Evolutionary conservation across 164 flowering plant species (phyloP), one percentile per base, ranked within the genome.

Genomic region (Piper betle): DNA sequence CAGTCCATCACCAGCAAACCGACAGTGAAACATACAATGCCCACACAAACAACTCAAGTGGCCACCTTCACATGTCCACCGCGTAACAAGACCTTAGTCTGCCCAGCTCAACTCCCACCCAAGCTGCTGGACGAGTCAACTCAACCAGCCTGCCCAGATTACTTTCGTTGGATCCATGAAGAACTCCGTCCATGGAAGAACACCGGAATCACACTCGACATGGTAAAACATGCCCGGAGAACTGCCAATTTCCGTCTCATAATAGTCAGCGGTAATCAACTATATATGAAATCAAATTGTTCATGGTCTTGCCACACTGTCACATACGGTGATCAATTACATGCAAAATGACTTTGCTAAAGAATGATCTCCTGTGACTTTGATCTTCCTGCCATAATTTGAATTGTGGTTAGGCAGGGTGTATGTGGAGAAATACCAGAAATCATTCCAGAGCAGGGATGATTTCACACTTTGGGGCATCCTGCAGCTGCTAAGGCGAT

Each of bases 161-260:
- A 81, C 62, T 82, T 78, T 66, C 74, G 80, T 18, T 82, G 83
- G 86, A 82, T 82, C 65, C 79, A 79, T 37, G 77, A 78, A 64
- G 86, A 82, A 59, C 68, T 82, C 10, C 46, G 55, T 58, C 80
- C 78, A 0, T 82, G 86, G 86, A 73, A 41, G 60, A 38, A 37
- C 0, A 66, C 71, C 0, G 83, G 83, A 12, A 82, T 82, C 62
- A 60, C 83, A 0, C 69, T 59, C 63, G 81, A 81, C 15, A 68
- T 70, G 77, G 62, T 81, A 53, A 74, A 72, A 38, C 20, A 77
- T 5, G 80, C 74, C 0, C 57, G 16, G 18, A 15, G 53, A 0
- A n/a, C 56, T 0, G 77, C 81, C 0, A 55, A 69, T 52, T 74
- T 79, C 40, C 72, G 79, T 54, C 58, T 82, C 13, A 69, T 73